These are phyloP conservation scores for Pseudogymnoascus sp. DNA, from an alignment of 2,329 filamentous ascomycete genomes.

Conservation along the genomic window DNA sequence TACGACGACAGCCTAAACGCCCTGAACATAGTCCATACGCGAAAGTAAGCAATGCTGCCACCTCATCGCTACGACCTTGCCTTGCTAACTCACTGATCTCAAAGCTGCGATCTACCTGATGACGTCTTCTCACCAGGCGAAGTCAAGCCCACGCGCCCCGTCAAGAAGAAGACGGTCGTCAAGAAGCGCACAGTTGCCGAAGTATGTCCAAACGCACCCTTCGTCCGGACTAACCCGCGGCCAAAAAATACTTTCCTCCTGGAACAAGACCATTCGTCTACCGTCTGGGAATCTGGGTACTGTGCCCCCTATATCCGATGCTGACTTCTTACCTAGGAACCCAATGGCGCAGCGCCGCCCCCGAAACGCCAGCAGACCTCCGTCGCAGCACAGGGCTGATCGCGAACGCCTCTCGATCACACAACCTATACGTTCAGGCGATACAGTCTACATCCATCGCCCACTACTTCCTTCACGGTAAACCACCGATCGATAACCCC, in stretches of 20 bases:
- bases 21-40: conserved; percentile 63
- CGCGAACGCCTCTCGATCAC: not conserved
- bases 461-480: not conserved
- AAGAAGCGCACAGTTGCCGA: conserved; percentile 26
- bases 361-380: conserved; percentile 28
- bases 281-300: conserved; percentile 3
- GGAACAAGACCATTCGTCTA: conserved; percentile 1
- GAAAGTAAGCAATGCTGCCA: conserved; percentile 55
- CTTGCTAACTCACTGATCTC: conserved; percentile 19
- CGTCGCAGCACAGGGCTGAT: conserved; percentile 22
- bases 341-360: conserved; percentile 15
- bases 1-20: conserved; percentile 70
- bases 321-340: not conserved
- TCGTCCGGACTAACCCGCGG: conserved; percentile 5
- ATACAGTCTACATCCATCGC: not conserved
- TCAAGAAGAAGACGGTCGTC: conserved; percentile 22
- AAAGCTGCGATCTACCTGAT: conserved; percentile 75
- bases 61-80: not conserved
- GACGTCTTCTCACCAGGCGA: conserved; percentile 85
- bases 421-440: not conserved
- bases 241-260: not conserved
- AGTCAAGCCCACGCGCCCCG: conserved; percentile 44
- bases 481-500: not conserved
- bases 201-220: conserved; percentile 22
- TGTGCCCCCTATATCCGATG: conserved; percentile 1